Conservation (phyloP, 2,329 filamentous ascomycete genomes). For the Colletotrichum eremochloae region DNA sequence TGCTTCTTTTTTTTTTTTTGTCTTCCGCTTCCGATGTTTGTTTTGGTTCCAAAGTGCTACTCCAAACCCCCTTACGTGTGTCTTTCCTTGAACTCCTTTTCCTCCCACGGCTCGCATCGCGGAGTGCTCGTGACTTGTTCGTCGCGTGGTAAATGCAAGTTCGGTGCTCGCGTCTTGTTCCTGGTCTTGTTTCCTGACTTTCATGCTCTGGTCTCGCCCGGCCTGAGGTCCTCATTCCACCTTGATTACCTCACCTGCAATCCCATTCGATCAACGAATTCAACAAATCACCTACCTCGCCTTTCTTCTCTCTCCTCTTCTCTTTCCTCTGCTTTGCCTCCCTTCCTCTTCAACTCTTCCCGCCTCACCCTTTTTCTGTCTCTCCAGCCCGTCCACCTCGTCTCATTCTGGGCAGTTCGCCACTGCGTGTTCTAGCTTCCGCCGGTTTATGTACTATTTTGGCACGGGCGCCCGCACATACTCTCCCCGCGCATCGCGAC, state of each 20-base stretch:
- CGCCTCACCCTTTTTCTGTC: not conserved
- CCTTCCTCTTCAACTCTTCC: not conserved
- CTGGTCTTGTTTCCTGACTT: not conserved
- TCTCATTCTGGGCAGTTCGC: not conserved
- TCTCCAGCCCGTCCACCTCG: not conserved
- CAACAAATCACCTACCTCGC: conserved; percentile 2
- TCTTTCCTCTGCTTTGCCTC: not conserved
- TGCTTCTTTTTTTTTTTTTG: not conserved
- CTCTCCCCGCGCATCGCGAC: conserved; percentile 19
- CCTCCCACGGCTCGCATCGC: not conserved
- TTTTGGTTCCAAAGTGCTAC: not conserved
- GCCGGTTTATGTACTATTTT: not conserved
- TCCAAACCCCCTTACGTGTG: not conserved
- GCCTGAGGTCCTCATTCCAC: not conserved
- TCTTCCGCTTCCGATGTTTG: not conserved
- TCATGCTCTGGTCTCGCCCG: conserved; percentile 4
- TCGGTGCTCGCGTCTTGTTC: conserved; percentile 5
- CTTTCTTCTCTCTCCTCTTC: not conserved
- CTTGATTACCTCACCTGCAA: conserved; percentile 18
- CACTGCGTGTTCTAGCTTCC: conserved; percentile 7
- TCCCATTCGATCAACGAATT: conserved; percentile 11
- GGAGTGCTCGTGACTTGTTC: conserved; percentile 6
- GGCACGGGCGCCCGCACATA: conserved; percentile 18
- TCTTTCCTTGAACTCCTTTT: not conserved
- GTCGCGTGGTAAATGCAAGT: conserved; percentile 5